These are phyloP conservation scores for Teratosphaeriaceae sp. DNA, from an alignment of 2,329 filamentous ascomycete species.

Conservation along the genomic window DNA sequence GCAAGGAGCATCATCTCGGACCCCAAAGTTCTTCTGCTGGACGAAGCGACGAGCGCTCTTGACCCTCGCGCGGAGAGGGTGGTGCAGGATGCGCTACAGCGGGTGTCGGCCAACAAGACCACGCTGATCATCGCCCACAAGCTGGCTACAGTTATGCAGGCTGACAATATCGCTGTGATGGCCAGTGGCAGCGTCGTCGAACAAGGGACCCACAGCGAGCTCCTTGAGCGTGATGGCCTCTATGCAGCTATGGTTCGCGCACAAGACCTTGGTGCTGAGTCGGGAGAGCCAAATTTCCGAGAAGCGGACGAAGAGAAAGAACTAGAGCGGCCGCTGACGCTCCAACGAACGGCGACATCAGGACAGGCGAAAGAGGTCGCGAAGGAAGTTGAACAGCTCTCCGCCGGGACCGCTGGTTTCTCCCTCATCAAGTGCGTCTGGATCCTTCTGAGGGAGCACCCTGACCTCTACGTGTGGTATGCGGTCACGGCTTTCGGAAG, in stretches of 20 bases:
- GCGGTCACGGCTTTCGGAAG: conserved; percentile 30
- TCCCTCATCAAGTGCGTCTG: conserved; percentile 30
- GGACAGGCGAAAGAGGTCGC: conserved; percentile 22
- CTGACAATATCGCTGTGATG: conserved; percentile 42
- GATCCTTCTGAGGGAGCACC: conserved; percentile 32
- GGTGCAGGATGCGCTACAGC: conserved; percentile 29
- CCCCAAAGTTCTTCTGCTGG: conserved; percentile 29
- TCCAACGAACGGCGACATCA: conserved; percentile 21
- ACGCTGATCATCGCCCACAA: conserved; percentile 39
- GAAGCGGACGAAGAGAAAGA: conserved; percentile 22
- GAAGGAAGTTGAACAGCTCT: conserved; percentile 26
- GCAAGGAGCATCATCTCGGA: conserved; percentile 31
- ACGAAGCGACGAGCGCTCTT: conserved; percentile 33
- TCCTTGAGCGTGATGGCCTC: conserved; percentile 32
- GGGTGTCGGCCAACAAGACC: conserved; percentile 26
- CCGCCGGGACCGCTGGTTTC: conserved; percentile 23
- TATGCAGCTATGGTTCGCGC: conserved; percentile 40
- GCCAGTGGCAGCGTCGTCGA: conserved; percentile 37
- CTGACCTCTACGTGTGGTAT: conserved; percentile 33
- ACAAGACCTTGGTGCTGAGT: conserved; percentile 38
- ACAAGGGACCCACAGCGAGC: conserved; percentile 36
- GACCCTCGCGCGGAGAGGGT: conserved; percentile 29
- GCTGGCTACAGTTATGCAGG: conserved; percentile 37
- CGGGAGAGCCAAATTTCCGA: conserved; percentile 10
- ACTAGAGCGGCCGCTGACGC: conserved; percentile 21